Evolutionary conservation across 345 rosid genomes (phyloP).

Genomic region (Syzygium aromaticum): DNA sequence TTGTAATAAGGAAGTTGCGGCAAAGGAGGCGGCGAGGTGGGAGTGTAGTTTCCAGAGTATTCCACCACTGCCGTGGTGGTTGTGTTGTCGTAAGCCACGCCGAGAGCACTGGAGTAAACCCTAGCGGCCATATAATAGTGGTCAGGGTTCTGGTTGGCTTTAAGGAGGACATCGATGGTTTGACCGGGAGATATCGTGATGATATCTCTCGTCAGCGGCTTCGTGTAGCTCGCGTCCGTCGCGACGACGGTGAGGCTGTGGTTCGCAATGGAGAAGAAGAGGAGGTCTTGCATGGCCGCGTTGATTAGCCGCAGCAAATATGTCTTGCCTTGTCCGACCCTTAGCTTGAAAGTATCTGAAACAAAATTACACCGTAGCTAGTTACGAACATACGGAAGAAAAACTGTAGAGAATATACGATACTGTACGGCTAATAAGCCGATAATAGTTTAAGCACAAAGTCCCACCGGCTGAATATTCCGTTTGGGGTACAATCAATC

Average conservation of each 20-base stretch:
- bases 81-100: conserved; percentile 4
- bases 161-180: conserved; percentile 20
- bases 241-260: conserved; percentile 23
- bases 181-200: conserved; percentile 25
- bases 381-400: not conserved
- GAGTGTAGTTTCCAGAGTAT: conserved; percentile 12
- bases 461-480: not conserved
- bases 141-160: conserved; percentile 13
- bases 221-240: conserved; percentile 22
- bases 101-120: not conserved
- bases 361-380: conserved; percentile 1
- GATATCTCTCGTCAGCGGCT: conserved; percentile 11
- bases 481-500: not conserved
- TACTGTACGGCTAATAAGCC: not conserved
- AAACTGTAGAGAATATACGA: not conserved
- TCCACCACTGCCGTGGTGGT: conserved; percentile 9
- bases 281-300: conserved; percentile 19
- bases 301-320: conserved; percentile 24
- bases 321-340: conserved; percentile 25
- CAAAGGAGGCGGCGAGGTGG: conserved; percentile 2
- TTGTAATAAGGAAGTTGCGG: conserved; percentile 13
- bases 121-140: conserved; percentile 12
- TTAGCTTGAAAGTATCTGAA: conserved; percentile 6
- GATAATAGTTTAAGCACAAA: not conserved
- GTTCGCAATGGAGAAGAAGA: conserved; percentile 22